Base-by-base conservation (phyloP, 306 rosid species). In the Alnus glutinosa region DNA sequence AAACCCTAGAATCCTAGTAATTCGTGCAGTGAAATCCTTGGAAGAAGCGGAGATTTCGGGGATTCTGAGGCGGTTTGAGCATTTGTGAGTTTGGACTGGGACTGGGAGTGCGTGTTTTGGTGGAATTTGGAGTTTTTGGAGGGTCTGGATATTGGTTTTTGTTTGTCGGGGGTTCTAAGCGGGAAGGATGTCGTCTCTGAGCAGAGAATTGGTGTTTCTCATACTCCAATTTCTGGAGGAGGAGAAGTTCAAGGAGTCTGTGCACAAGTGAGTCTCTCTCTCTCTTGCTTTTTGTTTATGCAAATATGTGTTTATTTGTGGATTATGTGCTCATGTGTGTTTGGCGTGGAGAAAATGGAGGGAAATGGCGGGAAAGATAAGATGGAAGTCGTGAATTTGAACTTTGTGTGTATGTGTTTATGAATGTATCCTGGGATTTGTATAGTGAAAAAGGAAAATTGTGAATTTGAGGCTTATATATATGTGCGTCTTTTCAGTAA, bases 131-230 rank as follows among this genome's bases (percentile, higher is more conserved):
- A 30, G 23, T 10, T 55, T 49, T 67, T 71, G 79, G 48, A 8
- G 74, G 80, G 28, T 64, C 48, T 42, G 48, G 28, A 7, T 13
- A n/a, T 68, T 16, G 28, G 37, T 23, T 36, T 77, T 77, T 48
- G 76, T 13, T 18, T 80, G 51, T 70, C 46, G 82, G 71, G 79
- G 37, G 50, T 70, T 70, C 79, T 32, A 39, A 49, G 42, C 2
- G 51, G 54, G 23, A 76, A 37, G 73, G 48, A 92, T 92, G 98
- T 74, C 97, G 79, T 87, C 94, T 87, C 75, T 94, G 85, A 86
- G 92, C 85, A 89, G 92, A 82, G 98, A 94, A 89, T 82, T 94
- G 90, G 97, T 91, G 85, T 89, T 91, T 82, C 92, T 94, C 75
- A 89, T 94, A 59, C 94, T 94, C 78, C 98, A 92, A 75, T 94